These are phyloP conservation scores for Cyclotella sp. DNA, from an alignment of 108 stramenopile species.

Conservation along the genomic window DNA sequence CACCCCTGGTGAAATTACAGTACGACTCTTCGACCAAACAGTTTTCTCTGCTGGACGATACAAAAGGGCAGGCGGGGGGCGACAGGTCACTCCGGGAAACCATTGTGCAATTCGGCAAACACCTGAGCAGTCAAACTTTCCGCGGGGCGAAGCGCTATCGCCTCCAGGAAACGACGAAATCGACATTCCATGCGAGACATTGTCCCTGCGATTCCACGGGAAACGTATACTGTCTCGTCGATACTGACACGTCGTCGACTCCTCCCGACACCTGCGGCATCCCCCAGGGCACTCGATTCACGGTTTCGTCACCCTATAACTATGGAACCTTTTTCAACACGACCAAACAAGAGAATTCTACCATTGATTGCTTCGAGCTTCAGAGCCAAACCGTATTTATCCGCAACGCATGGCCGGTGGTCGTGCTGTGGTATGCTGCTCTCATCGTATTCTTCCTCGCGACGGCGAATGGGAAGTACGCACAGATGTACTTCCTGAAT, in stretches of 20 bases:
- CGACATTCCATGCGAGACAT: conserved; percentile 27
- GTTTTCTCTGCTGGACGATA: conserved; percentile 23
- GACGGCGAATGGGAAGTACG: conserved; percentile 49
- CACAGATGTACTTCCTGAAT: conserved; percentile 22
- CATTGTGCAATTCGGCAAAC: conserved; percentile 10
- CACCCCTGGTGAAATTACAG: conserved; percentile 31
- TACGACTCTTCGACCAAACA: conserved; percentile 26
- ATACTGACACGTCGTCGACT: conserved; percentile 12
- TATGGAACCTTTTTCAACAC: conserved; percentile 6
- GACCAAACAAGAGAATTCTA: conserved; percentile 1
- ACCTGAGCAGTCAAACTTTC: neutral
- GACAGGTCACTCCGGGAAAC: neutral
- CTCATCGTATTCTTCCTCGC: conserved; percentile 50
- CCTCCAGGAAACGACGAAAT: neutral
- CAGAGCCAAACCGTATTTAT: conserved; percentile 47
- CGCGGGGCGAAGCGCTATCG: conserved; percentile 2
- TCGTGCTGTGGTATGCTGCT: conserved; percentile 57
- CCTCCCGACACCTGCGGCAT: conserved; percentile 45
- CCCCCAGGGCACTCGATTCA: neutral
- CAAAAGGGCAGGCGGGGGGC: neutral
- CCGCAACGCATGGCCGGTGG: conserved; percentile 52
- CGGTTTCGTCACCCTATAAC: neutral
- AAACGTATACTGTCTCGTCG: conserved; percentile 43
- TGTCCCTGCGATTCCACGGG: conserved; percentile 41
- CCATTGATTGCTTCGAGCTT: conserved; percentile 50